These are phyloP conservation scores for Musa balbisiana DNA, from an alignment of 202 grass and related monocot genomes.

Conservation along the genomic window DNA sequence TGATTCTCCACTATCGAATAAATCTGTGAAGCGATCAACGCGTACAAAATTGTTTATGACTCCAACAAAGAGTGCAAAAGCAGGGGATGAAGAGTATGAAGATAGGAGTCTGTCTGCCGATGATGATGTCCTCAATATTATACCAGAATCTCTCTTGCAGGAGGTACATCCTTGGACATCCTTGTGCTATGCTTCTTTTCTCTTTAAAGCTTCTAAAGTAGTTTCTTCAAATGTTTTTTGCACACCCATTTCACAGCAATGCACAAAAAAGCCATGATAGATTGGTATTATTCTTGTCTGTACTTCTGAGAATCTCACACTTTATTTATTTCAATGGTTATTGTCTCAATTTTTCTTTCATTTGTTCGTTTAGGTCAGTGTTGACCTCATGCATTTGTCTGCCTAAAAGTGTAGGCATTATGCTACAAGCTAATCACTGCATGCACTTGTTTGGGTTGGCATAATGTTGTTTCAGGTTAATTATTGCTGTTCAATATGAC, in stretches of 20 bases:
- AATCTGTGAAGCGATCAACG: constrained; percentile 34
- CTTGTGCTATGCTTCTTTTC: neutral
- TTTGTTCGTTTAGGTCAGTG: no score
- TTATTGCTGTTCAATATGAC: no score
- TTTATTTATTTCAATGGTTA: no score
- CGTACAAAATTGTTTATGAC: constrained; percentile 67
- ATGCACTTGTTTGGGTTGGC: no score
- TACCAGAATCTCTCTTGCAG: constrained; percentile 56
- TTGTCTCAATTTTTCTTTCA: no score
- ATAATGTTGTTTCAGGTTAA: no score
- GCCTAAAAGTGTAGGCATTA: no score
- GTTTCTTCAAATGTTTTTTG: neutral
- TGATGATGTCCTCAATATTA: constrained; percentile 55
- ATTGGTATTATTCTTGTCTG: neutral
- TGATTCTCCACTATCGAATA: constrained; percentile 15
- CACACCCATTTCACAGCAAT: neutral
- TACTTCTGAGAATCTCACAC: no score
- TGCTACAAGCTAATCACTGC: no score
- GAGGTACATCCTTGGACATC: constrained; percentile 15
- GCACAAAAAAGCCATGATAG: neutral
- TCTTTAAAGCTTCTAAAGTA: neutral
- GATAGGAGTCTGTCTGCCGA: constrained; percentile 9
- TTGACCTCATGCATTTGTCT: no score
- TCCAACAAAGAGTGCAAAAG: constrained; percentile 44
- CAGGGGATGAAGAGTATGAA: constrained; percentile 24